A percentile compares a stretch with the other conserved stretches of the same genome.
These are phyloP conservation scores for Debaryomyces maramus DNA, from an alignment of 805 yeast genomes.

Conservation along the genomic window DNA sequence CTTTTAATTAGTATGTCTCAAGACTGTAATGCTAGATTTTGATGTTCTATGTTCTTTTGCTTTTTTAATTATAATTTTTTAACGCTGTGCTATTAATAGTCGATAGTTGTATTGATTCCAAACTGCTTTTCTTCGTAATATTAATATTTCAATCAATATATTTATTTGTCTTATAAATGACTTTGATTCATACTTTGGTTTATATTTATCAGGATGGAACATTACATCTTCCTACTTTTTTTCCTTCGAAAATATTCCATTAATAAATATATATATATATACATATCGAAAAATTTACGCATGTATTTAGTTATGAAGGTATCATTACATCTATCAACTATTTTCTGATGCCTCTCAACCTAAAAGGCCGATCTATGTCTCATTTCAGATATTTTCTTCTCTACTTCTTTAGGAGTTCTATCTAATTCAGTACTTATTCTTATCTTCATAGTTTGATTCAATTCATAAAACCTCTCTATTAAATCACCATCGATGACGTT, in stretches of 20 bases:
- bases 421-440: conserved; percentile 44
- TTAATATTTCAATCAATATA: not conserved
- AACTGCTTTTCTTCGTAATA: too few species aligned
- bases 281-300: too few species aligned
- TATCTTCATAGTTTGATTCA: conserved; percentile 34
- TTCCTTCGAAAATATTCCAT: too few species aligned
- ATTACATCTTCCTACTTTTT: too few species aligned
- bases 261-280: too few species aligned
- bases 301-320: not conserved
- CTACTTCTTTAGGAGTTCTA: conserved; percentile 49
- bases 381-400: conserved; percentile 52
- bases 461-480: conserved; percentile 54
- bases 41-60: not conserved
- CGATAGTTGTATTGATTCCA: too few species aligned
- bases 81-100: conserved; percentile 1
- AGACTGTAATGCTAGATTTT: too few species aligned
- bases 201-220: too few species aligned
- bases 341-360: not conserved
- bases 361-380: conserved; percentile 44
- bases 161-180: not conserved
- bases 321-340: not conserved
- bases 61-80: not conserved
- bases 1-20: too few species aligned
- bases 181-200: not conserved
- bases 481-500: conserved; percentile 87